phyloP scores from a whole-genome alignment of 2,329 filamentous ascomycete genomes.

The Talaromyces sp. region DNA sequence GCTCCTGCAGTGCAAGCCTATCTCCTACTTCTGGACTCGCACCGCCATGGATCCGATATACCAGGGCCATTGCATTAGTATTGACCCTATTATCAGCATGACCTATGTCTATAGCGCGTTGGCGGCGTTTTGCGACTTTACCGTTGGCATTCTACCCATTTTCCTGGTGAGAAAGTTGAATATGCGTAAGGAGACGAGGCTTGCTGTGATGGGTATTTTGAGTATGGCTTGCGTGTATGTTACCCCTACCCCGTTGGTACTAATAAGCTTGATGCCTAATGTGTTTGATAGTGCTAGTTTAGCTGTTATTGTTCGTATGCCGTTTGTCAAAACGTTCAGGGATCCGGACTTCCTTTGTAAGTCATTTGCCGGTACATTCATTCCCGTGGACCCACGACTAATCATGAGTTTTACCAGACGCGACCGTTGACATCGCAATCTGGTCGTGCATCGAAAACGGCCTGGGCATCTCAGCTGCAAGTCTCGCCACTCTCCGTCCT shows the following conservation, averaged over 20 bases:
- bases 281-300: slow-evolving; percentile 32
- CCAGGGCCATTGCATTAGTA: slow-evolving; percentile 42
- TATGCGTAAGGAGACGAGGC: slow-evolving; percentile 54
- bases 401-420: slow-evolving; percentile 23
- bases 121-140: slow-evolving; percentile 52
- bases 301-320: slow-evolving; percentile 39
- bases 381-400: neutral
- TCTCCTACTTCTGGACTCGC: slow-evolving; percentile 52
- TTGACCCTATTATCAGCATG: slow-evolving; percentile 51
- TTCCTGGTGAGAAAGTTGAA: slow-evolving; percentile 57
- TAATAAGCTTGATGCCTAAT: slow-evolving; percentile 22
- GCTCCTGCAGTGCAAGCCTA: slow-evolving; percentile 55
- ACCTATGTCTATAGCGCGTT: slow-evolving; percentile 46
- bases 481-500: slow-evolving; percentile 51
- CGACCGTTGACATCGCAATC: slow-evolving; percentile 38
- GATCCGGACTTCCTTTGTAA: slow-evolving; percentile 36
- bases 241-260: slow-evolving; percentile 19
- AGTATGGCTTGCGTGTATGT: slow-evolving; percentile 55
- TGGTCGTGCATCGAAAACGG: slow-evolving; percentile 43
- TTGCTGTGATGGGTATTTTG: slow-evolving; percentile 54
- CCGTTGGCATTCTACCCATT: slow-evolving; percentile 54
- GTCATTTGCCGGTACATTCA: slow-evolving; percentile 14
- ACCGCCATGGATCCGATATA: slow-evolving; percentile 24
- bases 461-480: slow-evolving; percentile 47
- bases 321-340: slow-evolving; percentile 36